phyloP scores from a whole-genome alignment of 352 stramenopile genomes.

The Phytophthora capsici region DNA sequence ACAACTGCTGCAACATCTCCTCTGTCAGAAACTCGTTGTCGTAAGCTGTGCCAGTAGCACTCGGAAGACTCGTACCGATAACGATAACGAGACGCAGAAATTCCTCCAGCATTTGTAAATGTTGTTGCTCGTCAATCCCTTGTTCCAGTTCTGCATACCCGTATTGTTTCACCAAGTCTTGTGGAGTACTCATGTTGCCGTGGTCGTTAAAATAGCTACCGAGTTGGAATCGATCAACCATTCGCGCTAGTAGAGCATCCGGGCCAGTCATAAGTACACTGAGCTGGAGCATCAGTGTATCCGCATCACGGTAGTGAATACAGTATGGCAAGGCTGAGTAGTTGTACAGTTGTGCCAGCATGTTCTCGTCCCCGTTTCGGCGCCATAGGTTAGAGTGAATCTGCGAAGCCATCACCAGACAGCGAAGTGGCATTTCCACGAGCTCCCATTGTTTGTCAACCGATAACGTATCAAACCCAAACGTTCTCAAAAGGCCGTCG shows the following conservation, averaged over 20 bases:
- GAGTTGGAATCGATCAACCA: conserved; percentile 85
- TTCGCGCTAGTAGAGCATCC: conserved; percentile 64
- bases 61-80: conserved; percentile 77
- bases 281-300: conserved; percentile 84
- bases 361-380: conserved; percentile 89
- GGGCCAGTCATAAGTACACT: conserved; percentile 68
- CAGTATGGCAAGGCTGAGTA: conserved; percentile 90
- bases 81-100: conserved; percentile 83
- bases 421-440: conserved; percentile 80
- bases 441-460: conserved; percentile 62
- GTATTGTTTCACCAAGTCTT: conserved; percentile 35
- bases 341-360: conserved; percentile 91
- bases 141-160: conserved; percentile 62
- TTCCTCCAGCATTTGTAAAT: conserved; percentile 83
- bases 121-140: conserved; percentile 76
- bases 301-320: conserved; percentile 84
- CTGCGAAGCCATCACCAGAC: conserved; percentile 86
- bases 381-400: conserved; percentile 90
- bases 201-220: conserved; percentile 64
- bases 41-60: conserved; percentile 55
- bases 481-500: conserved; percentile 52
- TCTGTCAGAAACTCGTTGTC: conserved; percentile 81
- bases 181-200: neutral
- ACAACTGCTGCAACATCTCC: conserved; percentile 89
- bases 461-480: conserved; percentile 65